Evolutionary conservation across 805 yeast genomes (phyloP).

Genomic region (Yamadazyma kitorensis): DNA sequence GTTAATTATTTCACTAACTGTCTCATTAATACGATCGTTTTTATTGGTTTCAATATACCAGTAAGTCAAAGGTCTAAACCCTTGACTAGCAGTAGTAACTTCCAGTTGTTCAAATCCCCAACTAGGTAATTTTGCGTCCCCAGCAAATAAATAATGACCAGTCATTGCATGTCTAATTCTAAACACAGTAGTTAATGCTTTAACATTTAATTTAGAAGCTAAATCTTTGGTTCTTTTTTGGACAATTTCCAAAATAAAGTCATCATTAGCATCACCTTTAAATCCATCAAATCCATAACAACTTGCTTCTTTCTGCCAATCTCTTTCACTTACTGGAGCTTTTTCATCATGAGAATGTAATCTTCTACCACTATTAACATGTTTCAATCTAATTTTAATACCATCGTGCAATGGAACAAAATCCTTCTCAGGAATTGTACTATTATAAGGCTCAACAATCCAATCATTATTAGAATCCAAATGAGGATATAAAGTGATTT

Average conservation of each 20-base stretch:
- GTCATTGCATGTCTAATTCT: conserved; percentile 77
- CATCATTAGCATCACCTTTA: conserved; percentile 82
- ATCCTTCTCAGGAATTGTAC: conserved; percentile 50
- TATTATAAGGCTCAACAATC: conserved; percentile 66
- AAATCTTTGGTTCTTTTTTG: conserved; percentile 47
- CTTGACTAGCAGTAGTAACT: conserved; percentile 75
- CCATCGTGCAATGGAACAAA: conserved; percentile 67
- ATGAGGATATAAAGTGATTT: conserved; percentile 77
- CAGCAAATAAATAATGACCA: conserved; percentile 76
- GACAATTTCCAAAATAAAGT: conserved; percentile 73
- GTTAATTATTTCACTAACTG: conserved; percentile 27
- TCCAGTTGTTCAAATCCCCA: conserved; percentile 88
- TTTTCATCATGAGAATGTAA: conserved; percentile 82
- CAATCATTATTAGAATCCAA: conserved; percentile 72
- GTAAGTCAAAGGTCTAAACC: conserved; percentile 53
- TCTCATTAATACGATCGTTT: conserved; percentile 43
- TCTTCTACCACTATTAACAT: conserved; percentile 57
- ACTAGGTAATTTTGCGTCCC: conserved; percentile 68
- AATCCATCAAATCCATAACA: conserved; percentile 76
- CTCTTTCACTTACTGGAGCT: conserved; percentile 71
- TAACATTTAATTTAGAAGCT: conserved; percentile 52
- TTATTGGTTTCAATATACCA: conserved; percentile 77
- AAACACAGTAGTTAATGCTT: conserved; percentile 68
- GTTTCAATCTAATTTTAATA: conserved; percentile 66
- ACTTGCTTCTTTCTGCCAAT: conserved; percentile 83